phyloP scores from a whole-genome alignment of 768 basidiomycete species.

The Pulveroboletus sp. region DNA sequence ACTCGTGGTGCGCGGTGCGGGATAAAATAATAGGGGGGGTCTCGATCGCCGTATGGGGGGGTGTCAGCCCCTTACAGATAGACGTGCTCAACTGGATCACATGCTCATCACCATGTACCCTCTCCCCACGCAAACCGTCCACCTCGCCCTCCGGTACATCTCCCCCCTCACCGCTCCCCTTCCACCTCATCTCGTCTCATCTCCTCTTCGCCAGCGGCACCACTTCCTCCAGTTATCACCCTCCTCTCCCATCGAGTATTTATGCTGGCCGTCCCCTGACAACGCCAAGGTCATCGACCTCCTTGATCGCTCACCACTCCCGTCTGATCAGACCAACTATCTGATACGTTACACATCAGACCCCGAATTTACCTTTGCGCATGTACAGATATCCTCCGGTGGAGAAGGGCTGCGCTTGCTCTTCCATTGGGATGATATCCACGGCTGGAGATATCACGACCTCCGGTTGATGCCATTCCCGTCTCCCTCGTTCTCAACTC shows the following conservation, averaged over 20 bases:
- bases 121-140: conserved; percentile 35
- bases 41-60: conserved; percentile 5
- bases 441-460: conserved; percentile 70
- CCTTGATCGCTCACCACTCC: conserved; percentile 36
- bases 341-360: conserved; percentile 42
- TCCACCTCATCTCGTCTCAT: conserved; percentile 58
- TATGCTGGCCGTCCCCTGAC: conserved; percentile 58
- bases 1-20: conserved; percentile 4
- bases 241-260: conserved; percentile 48
- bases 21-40: conserved; percentile 11
- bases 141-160: conserved; percentile 54
- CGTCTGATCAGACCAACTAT: conserved; percentile 28
- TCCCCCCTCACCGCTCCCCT: conserved; percentile 46
- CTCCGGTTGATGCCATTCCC: conserved; percentile 69
- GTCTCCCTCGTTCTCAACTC: conserved; percentile 27
- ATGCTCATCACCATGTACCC: conserved; percentile 29
- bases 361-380: conserved; percentile 50
- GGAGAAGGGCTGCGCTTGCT: conserved; percentile 49
- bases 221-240: conserved; percentile 54
- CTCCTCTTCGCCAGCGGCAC: conserved; percentile 57
- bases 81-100: background rate
- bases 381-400: conserved; percentile 43
- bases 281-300: conserved; percentile 36
- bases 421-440: conserved; percentile 58
- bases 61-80: conserved; percentile 5